These are phyloP conservation scores for Phytophthora colocasiae DNA, from an alignment of 352 stramenopile species.

Conservation along the genomic window DNA sequence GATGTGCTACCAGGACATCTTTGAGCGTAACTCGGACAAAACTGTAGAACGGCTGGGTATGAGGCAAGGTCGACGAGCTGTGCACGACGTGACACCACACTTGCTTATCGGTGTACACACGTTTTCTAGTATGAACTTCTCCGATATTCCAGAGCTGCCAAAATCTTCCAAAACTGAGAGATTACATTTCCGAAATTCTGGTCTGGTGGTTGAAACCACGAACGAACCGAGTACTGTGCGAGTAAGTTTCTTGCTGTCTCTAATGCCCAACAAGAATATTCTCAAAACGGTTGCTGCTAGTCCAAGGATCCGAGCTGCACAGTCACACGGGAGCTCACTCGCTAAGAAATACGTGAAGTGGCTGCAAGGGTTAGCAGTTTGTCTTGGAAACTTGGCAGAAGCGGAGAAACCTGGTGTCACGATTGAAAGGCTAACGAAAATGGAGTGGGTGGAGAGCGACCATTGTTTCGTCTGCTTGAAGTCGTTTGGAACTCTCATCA, in stretches of 20 bases:
- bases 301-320: constrained; percentile 28
- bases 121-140: constrained; percentile 1
- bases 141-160: not conserved
- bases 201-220: constrained; percentile 49
- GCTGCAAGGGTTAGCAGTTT: constrained; percentile 47
- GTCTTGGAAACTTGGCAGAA: constrained; percentile 47
- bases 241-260: constrained; percentile 59
- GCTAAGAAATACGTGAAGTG: constrained; percentile 61
- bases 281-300: constrained; percentile 39
- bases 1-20: not conserved
- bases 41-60: constrained; percentile 35
- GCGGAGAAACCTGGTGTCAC: constrained; percentile 27
- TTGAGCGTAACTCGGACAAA: constrained; percentile 14
- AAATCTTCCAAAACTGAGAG: not conserved
- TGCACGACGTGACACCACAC: constrained; percentile 15
- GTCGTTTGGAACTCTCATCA: constrained; percentile 51
- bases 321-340: constrained; percentile 23
- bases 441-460: constrained; percentile 55
- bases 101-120: constrained; percentile 27
- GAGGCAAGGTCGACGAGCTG: constrained; percentile 19
- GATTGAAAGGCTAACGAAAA: constrained; percentile 32
- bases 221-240: constrained; percentile 43
- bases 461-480: constrained; percentile 67
- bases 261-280: constrained; percentile 49
- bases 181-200: constrained; percentile 36